phyloP scores from a whole-genome alignment of 306 rosid genomes.

The Hippophae gyantsensis region DNA sequence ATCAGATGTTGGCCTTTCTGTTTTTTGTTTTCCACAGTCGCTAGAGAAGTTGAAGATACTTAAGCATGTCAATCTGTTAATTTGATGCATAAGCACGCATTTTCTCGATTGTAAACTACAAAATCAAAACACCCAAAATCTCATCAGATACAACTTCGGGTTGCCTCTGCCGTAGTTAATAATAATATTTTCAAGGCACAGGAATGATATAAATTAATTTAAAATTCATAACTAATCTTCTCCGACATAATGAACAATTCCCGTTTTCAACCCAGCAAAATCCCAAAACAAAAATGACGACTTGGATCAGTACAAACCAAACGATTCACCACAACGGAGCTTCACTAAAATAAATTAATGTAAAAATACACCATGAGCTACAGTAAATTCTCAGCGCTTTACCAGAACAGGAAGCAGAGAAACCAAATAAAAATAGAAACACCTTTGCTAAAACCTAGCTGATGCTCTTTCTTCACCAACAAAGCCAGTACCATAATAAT shows the following conservation, averaged over 20 bases:
- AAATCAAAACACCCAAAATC: too few species aligned
- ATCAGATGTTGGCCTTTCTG: background rate
- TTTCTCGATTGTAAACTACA: too few species aligned
- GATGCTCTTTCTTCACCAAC: constrained; percentile 39
- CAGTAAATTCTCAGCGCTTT: constrained; percentile 43
- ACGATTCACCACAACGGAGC: constrained; percentile 37
- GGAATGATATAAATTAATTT: too few species aligned
- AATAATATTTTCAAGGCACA: too few species aligned
- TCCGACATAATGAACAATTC: background rate
- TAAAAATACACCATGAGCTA: constrained; percentile 40
- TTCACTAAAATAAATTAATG: constrained; percentile 52
- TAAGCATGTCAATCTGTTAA: background rate
- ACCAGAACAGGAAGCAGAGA: constrained; percentile 49
- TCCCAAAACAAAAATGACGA: background rate
- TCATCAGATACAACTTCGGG: too few species aligned
- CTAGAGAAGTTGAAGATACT: constrained; percentile 22
- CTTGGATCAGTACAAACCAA: background rate
- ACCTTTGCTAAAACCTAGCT: constrained; percentile 26
- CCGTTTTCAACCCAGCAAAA: background rate
- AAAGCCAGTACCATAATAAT: constrained; percentile 19
- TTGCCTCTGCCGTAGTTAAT: too few species aligned
- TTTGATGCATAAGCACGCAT: too few species aligned
- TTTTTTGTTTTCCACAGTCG: constrained; percentile 3
- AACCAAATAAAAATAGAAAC: constrained; percentile 34
- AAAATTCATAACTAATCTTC: too few species aligned